Evolutionary conservation across 345 rosid species (phyloP), one percentile per base, ranked within the genome.

Genomic region (Angophora floribunda): DNA sequence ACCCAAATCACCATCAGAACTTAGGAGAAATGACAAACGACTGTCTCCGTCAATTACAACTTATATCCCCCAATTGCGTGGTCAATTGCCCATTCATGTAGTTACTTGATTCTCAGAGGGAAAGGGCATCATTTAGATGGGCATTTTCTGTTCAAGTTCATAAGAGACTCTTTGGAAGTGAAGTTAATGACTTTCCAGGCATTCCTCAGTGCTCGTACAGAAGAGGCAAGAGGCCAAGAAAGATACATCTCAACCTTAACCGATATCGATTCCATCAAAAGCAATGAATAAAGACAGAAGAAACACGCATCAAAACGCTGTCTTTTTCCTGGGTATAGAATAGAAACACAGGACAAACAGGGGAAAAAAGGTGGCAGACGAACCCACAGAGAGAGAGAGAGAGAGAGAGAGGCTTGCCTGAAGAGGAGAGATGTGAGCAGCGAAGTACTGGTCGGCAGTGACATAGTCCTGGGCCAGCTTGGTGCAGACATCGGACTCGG

Each of bases 371-470:
- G 14, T 16, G 61, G 44, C 41, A 30, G 36, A 86, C 8, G 28
- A 28, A 17, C 30, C 47, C 28, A 9, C n/a, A 32, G 28, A 57
- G 52, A 65, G 28, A 12, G 44, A 91, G 36, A 57, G 19, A 79
- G 52, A 36, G n/a, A 44, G 65, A 78, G 26, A 45, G 82, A n/a
- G 61, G 61, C 14, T n/a, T 41, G 85, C 98, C 98, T 97, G 99
- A 88, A 97, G 93, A 87, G 99, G 99, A 51, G 97, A 94, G 93
- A 96, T 86, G 75, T 78, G 92, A 75, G 95, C 91, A 26, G 89
- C 87, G 85, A 92, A 96, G 93, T 95, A 96, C 89, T 97, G 99
- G 88, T 96, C 98, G 32, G 96, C 95, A 9, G 95, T 91, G 57
- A 94, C 52, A 65, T 92, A 97, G 11, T 91, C 75, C 89, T 90